phyloP scores from a whole-genome alignment of 345 rosid species.

The Eucalyptus marginata region DNA sequence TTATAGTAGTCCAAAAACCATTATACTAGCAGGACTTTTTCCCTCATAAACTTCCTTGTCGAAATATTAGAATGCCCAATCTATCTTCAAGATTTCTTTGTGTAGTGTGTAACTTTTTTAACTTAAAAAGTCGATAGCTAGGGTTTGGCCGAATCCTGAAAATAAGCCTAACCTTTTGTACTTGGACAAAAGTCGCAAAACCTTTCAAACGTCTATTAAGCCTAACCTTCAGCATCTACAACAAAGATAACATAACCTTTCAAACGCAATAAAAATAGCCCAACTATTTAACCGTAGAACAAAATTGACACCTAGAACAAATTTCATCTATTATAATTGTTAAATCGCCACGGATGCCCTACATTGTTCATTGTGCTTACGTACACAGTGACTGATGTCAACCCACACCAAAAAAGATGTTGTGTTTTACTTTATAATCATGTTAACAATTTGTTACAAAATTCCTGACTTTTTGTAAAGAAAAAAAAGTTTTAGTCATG shows the following conservation, averaged over 20 bases:
- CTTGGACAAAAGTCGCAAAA: background rate
- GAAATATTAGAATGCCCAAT: background rate
- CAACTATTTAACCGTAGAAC: background rate
- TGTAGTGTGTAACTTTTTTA: background rate
- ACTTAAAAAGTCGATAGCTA: background rate
- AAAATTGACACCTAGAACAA: background rate
- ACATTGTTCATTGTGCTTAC: background rate
- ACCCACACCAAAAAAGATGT: background rate
- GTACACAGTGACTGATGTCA: background rate
- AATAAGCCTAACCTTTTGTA: background rate
- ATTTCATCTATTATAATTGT: background rate
- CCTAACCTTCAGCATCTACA: background rate
- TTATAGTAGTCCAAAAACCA: too few relatives aligned
- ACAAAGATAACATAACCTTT: background rate
- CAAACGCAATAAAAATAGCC: background rate
- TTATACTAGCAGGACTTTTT: too few relatives aligned
- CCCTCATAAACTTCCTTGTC: background rate
- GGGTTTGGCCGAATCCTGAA: background rate
- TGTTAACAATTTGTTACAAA: too few relatives aligned
- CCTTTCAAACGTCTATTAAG: background rate
- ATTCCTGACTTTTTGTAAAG: too few relatives aligned
- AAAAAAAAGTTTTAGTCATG: too few relatives aligned
- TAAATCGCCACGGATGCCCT: background rate
- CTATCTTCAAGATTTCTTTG: background rate
- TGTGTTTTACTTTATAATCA: background rate